Percentiles rank a stretch among this genome's conserved stretches.
Evolutionary conservation across 2,329 filamentous ascomycete genomes (phyloP).

Genomic region (Colletotrichum higginsianum): DNA sequence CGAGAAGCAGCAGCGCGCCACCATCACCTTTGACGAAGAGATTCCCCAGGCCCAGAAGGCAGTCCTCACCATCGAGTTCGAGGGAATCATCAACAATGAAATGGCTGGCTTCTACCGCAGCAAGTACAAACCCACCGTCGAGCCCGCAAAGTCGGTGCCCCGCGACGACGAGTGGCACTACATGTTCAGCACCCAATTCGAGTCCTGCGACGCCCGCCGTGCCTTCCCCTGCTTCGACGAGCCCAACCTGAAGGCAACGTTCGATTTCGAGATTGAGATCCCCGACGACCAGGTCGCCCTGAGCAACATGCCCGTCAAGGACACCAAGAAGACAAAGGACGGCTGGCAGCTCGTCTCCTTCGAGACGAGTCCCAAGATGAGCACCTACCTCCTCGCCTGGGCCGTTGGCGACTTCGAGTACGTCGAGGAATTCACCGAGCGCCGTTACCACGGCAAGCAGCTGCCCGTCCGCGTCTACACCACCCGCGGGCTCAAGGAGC

Average conservation of each 20-base stretch:
- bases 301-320: conserved; percentile 95
- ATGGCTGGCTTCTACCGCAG: conserved; percentile 96
- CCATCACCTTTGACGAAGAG: conserved; percentile 81
- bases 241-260: conserved; percentile 95
- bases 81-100: conserved; percentile 87
- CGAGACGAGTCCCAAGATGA: conserved; percentile 90
- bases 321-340: conserved; percentile 69
- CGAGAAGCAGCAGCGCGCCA: conserved; percentile 86
- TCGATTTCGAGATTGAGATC: conserved; percentile 93
- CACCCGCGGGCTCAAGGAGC: conserved; percentile 92
- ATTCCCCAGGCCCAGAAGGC: conserved; percentile 78
- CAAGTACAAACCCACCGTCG: conserved; percentile 87
- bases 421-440: conserved; percentile 89
- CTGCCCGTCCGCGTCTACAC: conserved; percentile 97
- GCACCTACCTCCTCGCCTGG: conserved; percentile 92
- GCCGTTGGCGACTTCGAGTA: conserved; percentile 98
- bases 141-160: conserved; percentile 83
- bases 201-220: conserved; percentile 93
- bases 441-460: conserved; percentile 91
- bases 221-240: conserved; percentile 99
- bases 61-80: conserved; percentile 78
- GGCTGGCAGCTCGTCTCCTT: conserved; percentile 84
- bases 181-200: conserved; percentile 97
- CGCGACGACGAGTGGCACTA: conserved; percentile 77
- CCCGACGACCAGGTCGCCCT: conserved; percentile 90